Percentiles rank a stretch among this genome's conserved stretches.
Evolutionary conservation across 1,284 basidiomycete species (phyloP).

Genomic region (Lentinus polychrous): DNA sequence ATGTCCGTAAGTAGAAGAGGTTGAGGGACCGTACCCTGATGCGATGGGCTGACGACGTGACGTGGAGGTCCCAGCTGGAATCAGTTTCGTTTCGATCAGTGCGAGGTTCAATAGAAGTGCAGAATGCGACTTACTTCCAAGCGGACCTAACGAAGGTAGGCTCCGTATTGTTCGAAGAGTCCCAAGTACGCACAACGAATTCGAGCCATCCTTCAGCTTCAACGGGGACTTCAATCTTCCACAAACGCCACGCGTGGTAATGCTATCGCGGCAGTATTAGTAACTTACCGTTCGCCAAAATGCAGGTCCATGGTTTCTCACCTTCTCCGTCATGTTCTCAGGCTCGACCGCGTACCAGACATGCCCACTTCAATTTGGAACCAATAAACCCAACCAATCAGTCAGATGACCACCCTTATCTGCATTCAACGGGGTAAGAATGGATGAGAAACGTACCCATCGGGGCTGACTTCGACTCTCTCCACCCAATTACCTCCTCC

Average conservation of each 20-base stretch:
- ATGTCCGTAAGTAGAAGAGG: background rate
- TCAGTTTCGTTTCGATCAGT: background rate
- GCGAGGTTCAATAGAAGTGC: background rate
- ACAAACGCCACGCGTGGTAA: conserved; percentile 49
- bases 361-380: conserved; percentile 30
- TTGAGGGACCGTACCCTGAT: conserved; percentile 29
- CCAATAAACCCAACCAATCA: conserved; percentile 9
- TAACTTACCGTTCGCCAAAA: background rate
- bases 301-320: conserved; percentile 9
- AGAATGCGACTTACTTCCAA: conserved; percentile 39
- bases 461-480: conserved; percentile 46
- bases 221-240: conserved; percentile 45
- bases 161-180: conserved; percentile 51
- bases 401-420: background rate
- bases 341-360: conserved; percentile 43
- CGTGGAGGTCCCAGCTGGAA: conserved; percentile 47
- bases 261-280: conserved; percentile 27
- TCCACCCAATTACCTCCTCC: conserved; percentile 53
- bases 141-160: conserved; percentile 49
- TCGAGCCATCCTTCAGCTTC: conserved; percentile 54
- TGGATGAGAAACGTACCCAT: conserved; percentile 31
- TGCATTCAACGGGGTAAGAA: background rate
- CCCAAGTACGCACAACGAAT: conserved; percentile 53
- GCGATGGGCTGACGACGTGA: conserved; percentile 47
- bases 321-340: conserved; percentile 45